A percentile compares a stretch with the other conserved stretches of the same genome.
These are phyloP conservation scores for Dendrobium nobile DNA, from an alignment of 106 monocot genomes.

Conservation along the genomic window DNA sequence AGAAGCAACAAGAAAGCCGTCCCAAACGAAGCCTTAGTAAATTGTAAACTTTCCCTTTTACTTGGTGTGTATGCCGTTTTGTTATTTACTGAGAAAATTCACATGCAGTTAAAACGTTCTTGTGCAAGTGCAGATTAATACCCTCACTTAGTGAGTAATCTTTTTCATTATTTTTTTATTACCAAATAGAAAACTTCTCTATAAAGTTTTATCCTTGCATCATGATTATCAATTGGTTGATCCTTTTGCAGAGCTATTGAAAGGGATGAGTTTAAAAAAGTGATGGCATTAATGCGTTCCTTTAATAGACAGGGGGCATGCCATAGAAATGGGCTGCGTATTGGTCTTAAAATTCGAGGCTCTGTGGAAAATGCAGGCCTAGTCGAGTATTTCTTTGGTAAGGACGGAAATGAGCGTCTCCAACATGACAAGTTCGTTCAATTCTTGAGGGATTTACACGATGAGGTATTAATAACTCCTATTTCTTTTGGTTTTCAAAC, in stretches of 20 bases:
- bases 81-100: conserved; percentile 5
- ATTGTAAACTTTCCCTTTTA: background rate
- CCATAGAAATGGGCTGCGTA: conserved; percentile 60
- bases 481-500: background rate
- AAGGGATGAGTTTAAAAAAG: conserved; percentile 84
- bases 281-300: conserved; percentile 84
- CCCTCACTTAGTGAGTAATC: conserved; percentile 22
- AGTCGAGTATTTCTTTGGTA: conserved; percentile 77
- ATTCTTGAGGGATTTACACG: conserved; percentile 66
- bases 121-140: conserved; percentile 16
- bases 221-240: background rate
- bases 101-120: conserved; percentile 14
- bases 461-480: conserved; percentile 46
- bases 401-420: conserved; percentile 61
- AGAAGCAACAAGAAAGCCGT: no score
- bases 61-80: background rate
- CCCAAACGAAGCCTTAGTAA: no score
- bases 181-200: background rate
- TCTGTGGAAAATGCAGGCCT: conserved; percentile 71
- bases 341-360: conserved; percentile 40
- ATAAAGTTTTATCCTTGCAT: background rate
- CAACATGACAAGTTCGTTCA: conserved; percentile 76
- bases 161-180: conserved; percentile 11
- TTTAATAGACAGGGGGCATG: conserved; percentile 79
- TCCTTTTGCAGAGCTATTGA: conserved; percentile 69